Evolutionary conservation across 73 alveolate genomes (phyloP), one percentile per base, ranked within the genome.

Genomic region (Uronychia setigera): DNA sequence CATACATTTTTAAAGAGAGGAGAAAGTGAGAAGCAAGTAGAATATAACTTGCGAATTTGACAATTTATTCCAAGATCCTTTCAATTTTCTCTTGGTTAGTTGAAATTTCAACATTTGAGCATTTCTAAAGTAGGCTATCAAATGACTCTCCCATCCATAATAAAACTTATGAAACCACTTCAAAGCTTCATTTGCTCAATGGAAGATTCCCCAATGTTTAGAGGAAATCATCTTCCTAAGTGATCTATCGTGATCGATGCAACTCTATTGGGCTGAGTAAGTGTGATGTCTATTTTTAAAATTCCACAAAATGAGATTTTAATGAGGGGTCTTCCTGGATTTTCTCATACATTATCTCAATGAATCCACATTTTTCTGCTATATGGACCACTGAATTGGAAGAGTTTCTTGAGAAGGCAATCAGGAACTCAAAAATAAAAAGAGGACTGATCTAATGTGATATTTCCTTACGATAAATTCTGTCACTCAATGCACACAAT

Each of bases 281-380:
- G 28, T 74, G 34, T 11, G 74, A 30, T 31, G 84, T 83, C 29
- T 83, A 1, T 28, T 31, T 31, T 1, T 32, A 32, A 29, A 33
- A 83, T 33, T 83, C 58, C 25, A 74, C 31, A 31, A 46, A 74
- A 29, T 32, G 1, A 28, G 60, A 79, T 29, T 31, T 74, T 0
- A 75, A 1, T 29, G 32, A 34, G 1, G 76, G 31, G 26, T 81
- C 31, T n/a, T 74, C n/a, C 29, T 29, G 9, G n/a, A 76, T 33
- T 5, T 32, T 1, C 32, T 83, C 19, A 14, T 26, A 75, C 1
- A 60, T 13, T 74, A 9, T 26, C 1, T 74, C 60, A 33, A 32
- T 31, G 35, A 83, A 74, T 33, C 90, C 90, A 83, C 90, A 83
- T 29, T 29, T 83, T 33, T 83, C 90, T 26, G 79, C 67, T 32